These are phyloP conservation scores for Nothophoma quercina DNA, from an alignment of 2,329 filamentous ascomycete species.

Conservation along the genomic window DNA sequence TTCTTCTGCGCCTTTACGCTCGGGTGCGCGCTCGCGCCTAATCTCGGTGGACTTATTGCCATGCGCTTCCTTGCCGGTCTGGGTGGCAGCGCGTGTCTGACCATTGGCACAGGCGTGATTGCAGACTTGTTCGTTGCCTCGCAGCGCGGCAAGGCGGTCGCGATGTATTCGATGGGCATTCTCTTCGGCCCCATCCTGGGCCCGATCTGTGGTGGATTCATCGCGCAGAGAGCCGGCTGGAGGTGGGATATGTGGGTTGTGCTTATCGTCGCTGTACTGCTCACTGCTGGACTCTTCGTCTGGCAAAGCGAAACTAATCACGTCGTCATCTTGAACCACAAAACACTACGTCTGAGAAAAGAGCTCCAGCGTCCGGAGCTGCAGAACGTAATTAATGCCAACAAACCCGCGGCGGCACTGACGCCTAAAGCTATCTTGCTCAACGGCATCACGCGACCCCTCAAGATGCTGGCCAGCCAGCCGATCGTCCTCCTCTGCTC, in stretches of 20 bases:
- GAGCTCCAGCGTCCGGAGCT: conserved; percentile 56
- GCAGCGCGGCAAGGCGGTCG: conserved; percentile 44
- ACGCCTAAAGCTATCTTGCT: conserved; percentile 29
- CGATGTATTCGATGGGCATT: conserved; percentile 40
- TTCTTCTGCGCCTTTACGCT: conserved; percentile 62
- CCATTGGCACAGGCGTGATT: conserved; percentile 47
- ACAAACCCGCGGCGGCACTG: conserved; percentile 26
- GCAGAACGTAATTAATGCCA: conserved; percentile 52
- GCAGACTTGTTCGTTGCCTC: conserved; percentile 44
- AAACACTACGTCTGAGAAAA: conserved; percentile 61
- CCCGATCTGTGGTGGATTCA: conserved; percentile 47
- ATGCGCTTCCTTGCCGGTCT: conserved; percentile 45
- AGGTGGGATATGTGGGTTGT: conserved; percentile 48
- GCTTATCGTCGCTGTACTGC: conserved; percentile 33
- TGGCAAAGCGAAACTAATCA: conserved; percentile 59
- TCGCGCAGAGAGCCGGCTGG: conserved; percentile 46
- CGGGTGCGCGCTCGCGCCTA: conserved; percentile 49
- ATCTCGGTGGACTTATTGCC: conserved; percentile 42
- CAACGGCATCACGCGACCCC: conserved; percentile 46
- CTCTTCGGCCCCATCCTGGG: conserved; percentile 45
- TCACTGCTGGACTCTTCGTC: conserved; percentile 45
- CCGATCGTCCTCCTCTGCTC: conserved; percentile 46
- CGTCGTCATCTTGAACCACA: conserved; percentile 60
- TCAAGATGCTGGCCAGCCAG: conserved; percentile 43
- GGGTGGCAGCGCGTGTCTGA: conserved; percentile 36